Evolutionary conservation across 306 rosid species (phyloP), one percentile per base, ranked within the genome.

Genomic region (Begonia masoniana): DNA sequence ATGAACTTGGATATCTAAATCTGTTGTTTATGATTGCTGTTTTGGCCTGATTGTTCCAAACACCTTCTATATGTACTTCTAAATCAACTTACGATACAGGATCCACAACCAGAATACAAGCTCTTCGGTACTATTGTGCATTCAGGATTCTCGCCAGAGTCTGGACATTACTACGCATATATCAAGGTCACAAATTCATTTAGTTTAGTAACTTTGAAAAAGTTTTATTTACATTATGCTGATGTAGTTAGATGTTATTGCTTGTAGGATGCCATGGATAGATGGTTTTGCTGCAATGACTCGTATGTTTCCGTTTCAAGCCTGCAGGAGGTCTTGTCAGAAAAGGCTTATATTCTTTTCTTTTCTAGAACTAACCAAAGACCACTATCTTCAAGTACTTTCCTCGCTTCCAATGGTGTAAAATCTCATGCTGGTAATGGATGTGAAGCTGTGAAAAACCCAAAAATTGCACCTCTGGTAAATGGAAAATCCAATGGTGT

Each of bases 151-250:
- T 92, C 99, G 43, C 93, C 82, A 0, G 96, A 92, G 24, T 86
- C 99, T 72, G 99, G 99, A 68, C 99, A 92, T 67, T 92, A 92
- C 76, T 92, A 86, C 15, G 84, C 99, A 41, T 92, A 92, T 68
- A 76, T 92, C 60, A 92, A 92, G 99, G 99, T 92, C 31, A 21
- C 24, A 21, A 21, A 43, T 12, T 43, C 12, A 12, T 43, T 43
- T 43, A 43, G 13, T 43, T 43, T 6, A 43, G 1, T 9, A 43
- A 9, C 10, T 12, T 9, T 43, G 3, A 17, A 43, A 43, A 12
- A 43, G 47, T 12, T 43, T 9, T 43, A 12, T 43, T 12, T 9
- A 12, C 6, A 6, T 9, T 43, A 43, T 51, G 6, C 47, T 54
- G 36, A 62, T 59, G 62, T 48, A 39, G 57, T 60, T 71, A 54